Evolutionary conservation across 2,329 filamentous ascomycete genomes (phyloP).

Genomic region (Sclerotinia glacialis): DNA sequence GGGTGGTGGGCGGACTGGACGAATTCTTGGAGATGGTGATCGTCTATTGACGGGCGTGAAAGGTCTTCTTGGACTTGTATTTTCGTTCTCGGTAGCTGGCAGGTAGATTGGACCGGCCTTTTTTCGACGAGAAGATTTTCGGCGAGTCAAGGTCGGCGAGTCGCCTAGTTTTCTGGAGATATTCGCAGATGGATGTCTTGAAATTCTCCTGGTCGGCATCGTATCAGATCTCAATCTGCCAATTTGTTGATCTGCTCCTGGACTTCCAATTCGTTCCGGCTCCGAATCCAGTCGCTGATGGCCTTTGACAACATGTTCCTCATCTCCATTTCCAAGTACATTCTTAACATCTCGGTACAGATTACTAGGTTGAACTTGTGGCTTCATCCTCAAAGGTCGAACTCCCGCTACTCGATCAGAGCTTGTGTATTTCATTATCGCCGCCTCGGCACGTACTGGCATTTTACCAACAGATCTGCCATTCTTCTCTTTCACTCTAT

Average conservation of each 20-base stretch:
- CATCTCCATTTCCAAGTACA: not conserved
- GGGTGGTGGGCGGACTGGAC: not conserved
- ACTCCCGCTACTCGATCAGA: not conserved
- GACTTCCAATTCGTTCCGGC: not conserved
- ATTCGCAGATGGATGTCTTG: not conserved
- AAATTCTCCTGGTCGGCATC: not conserved
- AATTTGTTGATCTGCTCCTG: not conserved
- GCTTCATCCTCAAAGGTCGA: slow-evolving; percentile 7
- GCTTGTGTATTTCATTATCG: slow-evolving; percentile 1
- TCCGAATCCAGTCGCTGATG: slow-evolving; percentile 7
- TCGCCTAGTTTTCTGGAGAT: not conserved
- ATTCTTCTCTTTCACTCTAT: not conserved
- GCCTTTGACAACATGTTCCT: not conserved
- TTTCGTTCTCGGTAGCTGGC: not conserved
- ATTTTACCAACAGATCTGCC: not conserved
- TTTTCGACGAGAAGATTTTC: not conserved
- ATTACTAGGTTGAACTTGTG: not conserved
- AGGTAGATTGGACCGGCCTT: not conserved
- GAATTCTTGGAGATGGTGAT: not conserved
- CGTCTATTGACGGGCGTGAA: not conserved
- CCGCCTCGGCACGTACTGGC: not conserved
- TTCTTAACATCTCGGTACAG: not conserved
- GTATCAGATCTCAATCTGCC: not conserved
- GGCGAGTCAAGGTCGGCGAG: not conserved
- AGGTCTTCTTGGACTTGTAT: not conserved